These are phyloP conservation scores for Entonaema liquescens DNA, from an alignment of 495 filamentous ascomycete species.

Conservation along the genomic window DNA sequence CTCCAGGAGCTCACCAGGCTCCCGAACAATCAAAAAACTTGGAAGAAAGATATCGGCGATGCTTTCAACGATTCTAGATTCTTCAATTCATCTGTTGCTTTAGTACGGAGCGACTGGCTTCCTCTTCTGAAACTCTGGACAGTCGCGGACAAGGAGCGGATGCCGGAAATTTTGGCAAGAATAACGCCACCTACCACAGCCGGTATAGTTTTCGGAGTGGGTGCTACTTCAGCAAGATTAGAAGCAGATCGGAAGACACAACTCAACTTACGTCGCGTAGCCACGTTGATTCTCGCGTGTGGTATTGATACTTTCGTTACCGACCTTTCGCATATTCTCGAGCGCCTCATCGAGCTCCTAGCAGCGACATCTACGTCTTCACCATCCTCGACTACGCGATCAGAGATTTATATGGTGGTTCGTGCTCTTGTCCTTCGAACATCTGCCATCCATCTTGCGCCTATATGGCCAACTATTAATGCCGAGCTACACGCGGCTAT, in stretches of 20 bases:
- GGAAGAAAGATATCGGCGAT: slow-evolving; percentile 92
- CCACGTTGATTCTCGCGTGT: slow-evolving; percentile 77
- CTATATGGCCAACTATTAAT: slow-evolving; percentile 90
- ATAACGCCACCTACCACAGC: slow-evolving; percentile 90
- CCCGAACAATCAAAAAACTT: slow-evolving; percentile 81
- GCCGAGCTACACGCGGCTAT: slow-evolving; percentile 85
- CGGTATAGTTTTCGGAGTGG: slow-evolving; percentile 97
- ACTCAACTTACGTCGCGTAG: slow-evolving; percentile 85
- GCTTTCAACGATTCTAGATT: slow-evolving; percentile 91
- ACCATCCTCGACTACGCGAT: slow-evolving; percentile 86
- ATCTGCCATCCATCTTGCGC: slow-evolving; percentile 77
- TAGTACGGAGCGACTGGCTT: slow-evolving; percentile 81
- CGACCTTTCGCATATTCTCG: slow-evolving; percentile 75
- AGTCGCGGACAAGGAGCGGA: slow-evolving; percentile 84
- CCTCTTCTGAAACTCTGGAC: slow-evolving; percentile 83
- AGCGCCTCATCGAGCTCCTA: slow-evolving; percentile 87
- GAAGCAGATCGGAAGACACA: slow-evolving; percentile 95
- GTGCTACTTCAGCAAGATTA: slow-evolving; percentile 89
- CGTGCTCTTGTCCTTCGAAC: slow-evolving; percentile 80
- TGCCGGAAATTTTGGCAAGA: slow-evolving; percentile 80
- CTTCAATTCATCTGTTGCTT: slow-evolving; percentile 69
- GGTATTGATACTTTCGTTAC: slow-evolving; percentile 79
- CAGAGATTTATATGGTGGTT: slow-evolving; percentile 89
- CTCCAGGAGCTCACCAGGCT: slow-evolving; percentile 80
- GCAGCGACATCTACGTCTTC: slow-evolving; percentile 88